phyloP scores from a whole-genome alignment of 1,284 basidiomycete species.

The Microbotryum lychnidis-dioicae region DNA sequence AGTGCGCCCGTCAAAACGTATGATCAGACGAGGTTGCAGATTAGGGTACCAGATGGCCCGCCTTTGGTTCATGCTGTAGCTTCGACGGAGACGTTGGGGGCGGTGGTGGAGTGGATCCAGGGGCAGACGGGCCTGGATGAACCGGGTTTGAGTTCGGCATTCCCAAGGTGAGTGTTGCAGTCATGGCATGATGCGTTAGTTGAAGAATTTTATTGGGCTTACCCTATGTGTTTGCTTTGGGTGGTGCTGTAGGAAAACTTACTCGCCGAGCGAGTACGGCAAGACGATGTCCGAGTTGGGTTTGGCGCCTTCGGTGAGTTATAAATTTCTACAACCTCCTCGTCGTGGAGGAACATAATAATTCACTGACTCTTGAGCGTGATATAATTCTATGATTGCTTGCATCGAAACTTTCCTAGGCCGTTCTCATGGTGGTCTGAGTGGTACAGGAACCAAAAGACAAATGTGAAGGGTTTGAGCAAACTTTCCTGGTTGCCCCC shows the following conservation, averaged over 20 bases:
- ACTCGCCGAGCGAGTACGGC: slow-evolving; percentile 55
- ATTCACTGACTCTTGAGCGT: too few relatives aligned
- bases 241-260: slow-evolving; percentile 53
- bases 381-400: too few relatives aligned
- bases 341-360: neutral
- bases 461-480: too few relatives aligned
- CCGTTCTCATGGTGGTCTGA: too few relatives aligned
- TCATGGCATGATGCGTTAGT: neutral
- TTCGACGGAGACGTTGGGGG: slow-evolving; percentile 64
- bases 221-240: slow-evolving; percentile 6
- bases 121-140: slow-evolving; percentile 63
- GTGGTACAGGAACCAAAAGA: too few relatives aligned
- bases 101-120: slow-evolving; percentile 78
- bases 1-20: slow-evolving; percentile 37
- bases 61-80: slow-evolving; percentile 71
- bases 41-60: slow-evolving; percentile 69
- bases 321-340: too few relatives aligned
- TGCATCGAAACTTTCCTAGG: too few relatives aligned
- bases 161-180: slow-evolving; percentile 58
- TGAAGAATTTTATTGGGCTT: neutral
- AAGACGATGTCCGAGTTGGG: slow-evolving; percentile 62
- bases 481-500: too few relatives aligned
- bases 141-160: slow-evolving; percentile 61
- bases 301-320: slow-evolving; percentile 60
- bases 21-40: slow-evolving; percentile 62